Evolutionary conservation across 352 stramenopile genomes (phyloP).

Genomic region (Globisporangium cystogenes): DNA sequence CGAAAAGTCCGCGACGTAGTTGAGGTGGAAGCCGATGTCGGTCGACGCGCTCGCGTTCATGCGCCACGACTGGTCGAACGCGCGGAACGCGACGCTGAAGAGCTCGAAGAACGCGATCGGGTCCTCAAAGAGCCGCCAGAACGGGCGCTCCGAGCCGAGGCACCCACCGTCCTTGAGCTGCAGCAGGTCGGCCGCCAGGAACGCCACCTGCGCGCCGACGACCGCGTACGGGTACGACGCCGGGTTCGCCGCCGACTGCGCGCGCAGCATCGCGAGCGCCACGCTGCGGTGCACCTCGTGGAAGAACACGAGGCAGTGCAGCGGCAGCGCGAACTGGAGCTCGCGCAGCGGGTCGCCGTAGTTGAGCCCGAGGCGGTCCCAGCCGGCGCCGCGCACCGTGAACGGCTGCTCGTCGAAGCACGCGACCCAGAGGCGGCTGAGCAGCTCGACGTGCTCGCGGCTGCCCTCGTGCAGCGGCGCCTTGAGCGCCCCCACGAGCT

Average conservation of each 20-base stretch:
- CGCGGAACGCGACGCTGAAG: slow-evolving; percentile 66
- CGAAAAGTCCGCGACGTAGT: slow-evolving; percentile 61
- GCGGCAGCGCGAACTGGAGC: slow-evolving; percentile 59
- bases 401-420: slow-evolving; percentile 70
- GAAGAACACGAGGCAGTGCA: slow-evolving; percentile 84
- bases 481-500: slow-evolving; percentile 62
- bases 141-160: slow-evolving; percentile 65
- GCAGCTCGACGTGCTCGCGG: slow-evolving; percentile 62
- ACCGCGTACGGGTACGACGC: slow-evolving; percentile 63
- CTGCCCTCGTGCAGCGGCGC: slow-evolving; percentile 46
- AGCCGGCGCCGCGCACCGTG: slow-evolving; percentile 29
- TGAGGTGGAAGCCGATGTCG: slow-evolving; percentile 61
- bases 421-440: slow-evolving; percentile 62
- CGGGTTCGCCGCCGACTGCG: slow-evolving; percentile 32
- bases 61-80: slow-evolving; percentile 70
- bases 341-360: slow-evolving; percentile 63
- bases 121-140: slow-evolving; percentile 85
- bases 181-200: slow-evolving; percentile 60
- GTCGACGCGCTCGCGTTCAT: slow-evolving; percentile 29
- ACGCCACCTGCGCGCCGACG: slow-evolving; percentile 43
- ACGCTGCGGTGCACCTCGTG: slow-evolving; percentile 62
- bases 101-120: slow-evolving; percentile 80
- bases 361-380: slow-evolving; percentile 61
- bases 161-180: slow-evolving; percentile 72
- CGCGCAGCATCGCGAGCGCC: slow-evolving; percentile 61